phyloP scores from a whole-genome alignment of 768 basidiomycete species.

The Hemileccinum rubropunctum region DNA sequence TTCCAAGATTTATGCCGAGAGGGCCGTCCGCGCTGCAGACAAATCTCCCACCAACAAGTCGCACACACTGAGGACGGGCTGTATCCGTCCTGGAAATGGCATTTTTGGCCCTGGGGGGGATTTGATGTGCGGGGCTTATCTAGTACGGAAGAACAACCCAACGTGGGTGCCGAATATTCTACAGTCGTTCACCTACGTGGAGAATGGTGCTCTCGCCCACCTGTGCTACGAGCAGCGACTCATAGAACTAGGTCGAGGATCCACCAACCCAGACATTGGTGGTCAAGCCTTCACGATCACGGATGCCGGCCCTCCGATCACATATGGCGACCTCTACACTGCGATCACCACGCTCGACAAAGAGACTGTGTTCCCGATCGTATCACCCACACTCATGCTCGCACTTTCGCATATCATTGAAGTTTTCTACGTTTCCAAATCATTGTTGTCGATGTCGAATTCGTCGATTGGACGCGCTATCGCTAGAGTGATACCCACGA shows the following conservation, averaged over 20 bases:
- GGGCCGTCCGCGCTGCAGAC: constrained; percentile 42
- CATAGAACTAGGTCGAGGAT: constrained; percentile 46
- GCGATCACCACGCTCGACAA: constrained; percentile 56
- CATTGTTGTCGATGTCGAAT: constrained; percentile 34
- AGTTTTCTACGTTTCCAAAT: constrained; percentile 47
- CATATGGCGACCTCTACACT: constrained; percentile 61
- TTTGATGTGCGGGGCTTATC: constrained; percentile 61
- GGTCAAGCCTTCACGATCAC: constrained; percentile 67
- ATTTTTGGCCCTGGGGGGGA: constrained; percentile 77
- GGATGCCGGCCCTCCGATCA: constrained; percentile 62
- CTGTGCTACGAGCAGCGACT: constrained; percentile 72
- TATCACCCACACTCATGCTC: constrained; percentile 67
- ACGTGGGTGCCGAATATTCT: constrained; percentile 59
- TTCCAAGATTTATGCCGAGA: constrained; percentile 61
- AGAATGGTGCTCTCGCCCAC: constrained; percentile 73
- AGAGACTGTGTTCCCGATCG: constrained; percentile 48
- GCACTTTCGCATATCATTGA: constrained; percentile 60
- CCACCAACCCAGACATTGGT: constrained; percentile 59
- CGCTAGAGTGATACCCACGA: constrained; percentile 39
- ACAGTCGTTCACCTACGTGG: constrained; percentile 70
- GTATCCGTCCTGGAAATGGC: constrained; percentile 76
- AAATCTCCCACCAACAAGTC: constrained; percentile 29
- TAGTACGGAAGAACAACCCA: constrained; percentile 56
- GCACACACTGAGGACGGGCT: constrained; percentile 58
- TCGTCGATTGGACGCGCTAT: constrained; percentile 32